A percentile compares a stretch with the other conserved stretches of the same genome.
These are phyloP conservation scores for Apiospora arundinis DNA, from an alignment of 2,329 filamentous ascomycete genomes.

Conservation along the genomic window DNA sequence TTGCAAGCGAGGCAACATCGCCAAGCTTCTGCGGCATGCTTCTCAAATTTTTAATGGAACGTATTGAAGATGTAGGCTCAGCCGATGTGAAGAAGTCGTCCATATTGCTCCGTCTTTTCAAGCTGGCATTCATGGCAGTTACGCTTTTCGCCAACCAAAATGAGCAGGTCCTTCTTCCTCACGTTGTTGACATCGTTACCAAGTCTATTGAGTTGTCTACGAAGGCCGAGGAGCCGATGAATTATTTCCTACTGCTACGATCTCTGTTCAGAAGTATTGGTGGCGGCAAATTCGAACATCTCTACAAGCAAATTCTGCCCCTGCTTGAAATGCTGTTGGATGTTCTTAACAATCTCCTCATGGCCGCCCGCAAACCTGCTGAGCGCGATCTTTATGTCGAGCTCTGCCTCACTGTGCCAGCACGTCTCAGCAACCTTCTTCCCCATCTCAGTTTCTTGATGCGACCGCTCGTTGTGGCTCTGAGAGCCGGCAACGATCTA, in stretches of 20 bases:
- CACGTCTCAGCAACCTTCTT: conserved; percentile 89
- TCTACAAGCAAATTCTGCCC: conserved; percentile 97
- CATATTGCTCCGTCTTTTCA: conserved; percentile 92
- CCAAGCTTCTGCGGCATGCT: conserved; percentile 99
- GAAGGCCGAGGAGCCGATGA: conserved; percentile 95
- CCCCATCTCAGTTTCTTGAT: conserved; percentile 97
- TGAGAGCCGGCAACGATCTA: conserved; percentile 89
- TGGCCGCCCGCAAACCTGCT: conserved; percentile 86
- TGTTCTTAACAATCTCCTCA: conserved; percentile 91
- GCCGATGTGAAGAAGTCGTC: conserved; percentile 91
- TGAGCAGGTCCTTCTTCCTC: conserved; percentile 91
- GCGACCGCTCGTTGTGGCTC: conserved; percentile 93
- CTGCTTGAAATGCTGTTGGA: conserved; percentile 97
- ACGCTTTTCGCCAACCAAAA: conserved; percentile 95
- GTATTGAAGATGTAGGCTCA: conserved; percentile 92
- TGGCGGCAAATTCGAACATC: conserved; percentile 93
- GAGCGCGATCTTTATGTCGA: conserved; percentile 98
- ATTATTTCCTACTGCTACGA: conserved; percentile 93
- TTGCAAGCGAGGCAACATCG: conserved; percentile 97
- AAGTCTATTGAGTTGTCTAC: conserved; percentile 97
- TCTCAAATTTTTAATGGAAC: conserved; percentile 94
- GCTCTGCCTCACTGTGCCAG: conserved; percentile 93
- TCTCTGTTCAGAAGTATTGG: conserved; percentile 97
- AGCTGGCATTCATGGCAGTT: conserved; percentile 98
- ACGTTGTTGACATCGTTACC: conserved; percentile 96